phyloP scores from a whole-genome alignment of 2,329 filamentous ascomycete genomes.

The Sporothrix inflata region DNA sequence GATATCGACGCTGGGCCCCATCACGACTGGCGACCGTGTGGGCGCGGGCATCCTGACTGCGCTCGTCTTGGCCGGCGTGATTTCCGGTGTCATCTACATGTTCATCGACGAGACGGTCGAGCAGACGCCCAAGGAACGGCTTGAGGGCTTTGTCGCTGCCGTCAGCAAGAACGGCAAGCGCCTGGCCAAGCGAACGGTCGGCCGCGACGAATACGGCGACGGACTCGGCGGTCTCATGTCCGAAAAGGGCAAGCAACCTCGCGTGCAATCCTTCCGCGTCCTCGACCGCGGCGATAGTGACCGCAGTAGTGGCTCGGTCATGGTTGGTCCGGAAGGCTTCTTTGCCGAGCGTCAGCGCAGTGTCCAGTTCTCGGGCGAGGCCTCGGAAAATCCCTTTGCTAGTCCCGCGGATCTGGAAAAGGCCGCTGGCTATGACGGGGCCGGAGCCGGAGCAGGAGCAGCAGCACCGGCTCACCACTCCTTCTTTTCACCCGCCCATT shows the following conservation, averaged over 20 bases:
- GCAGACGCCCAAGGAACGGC: slow-evolving; percentile 41
- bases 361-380: neutral
- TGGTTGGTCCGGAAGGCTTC: neutral
- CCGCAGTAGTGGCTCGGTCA: slow-evolving; percentile 23
- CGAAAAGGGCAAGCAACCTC: slow-evolving; percentile 25
- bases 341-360: neutral
- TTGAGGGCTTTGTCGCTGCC: slow-evolving; percentile 36
- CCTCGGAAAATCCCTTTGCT: neutral
- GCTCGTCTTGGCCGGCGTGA: slow-evolving; percentile 56
- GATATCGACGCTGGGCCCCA: neutral
- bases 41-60: slow-evolving; percentile 39
- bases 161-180: slow-evolving; percentile 28
- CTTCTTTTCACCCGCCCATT: slow-evolving; percentile 27
- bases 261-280: slow-evolving; percentile 16
- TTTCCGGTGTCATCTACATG: slow-evolving; percentile 57
- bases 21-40: slow-evolving; percentile 28
- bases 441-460: neutral
- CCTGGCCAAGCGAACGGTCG: slow-evolving; percentile 17
- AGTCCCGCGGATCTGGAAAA: slow-evolving; percentile 16
- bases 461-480: neutral
- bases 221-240: slow-evolving; percentile 14
- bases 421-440: neutral
- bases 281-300: slow-evolving; percentile 21
- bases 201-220: neutral
- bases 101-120: slow-evolving; percentile 52